Evolutionary conservation across 768 basidiomycete genomes (phyloP), one percentile per base, ranked within the genome.

Genomic region (Coprinopsis cinerea): DNA sequence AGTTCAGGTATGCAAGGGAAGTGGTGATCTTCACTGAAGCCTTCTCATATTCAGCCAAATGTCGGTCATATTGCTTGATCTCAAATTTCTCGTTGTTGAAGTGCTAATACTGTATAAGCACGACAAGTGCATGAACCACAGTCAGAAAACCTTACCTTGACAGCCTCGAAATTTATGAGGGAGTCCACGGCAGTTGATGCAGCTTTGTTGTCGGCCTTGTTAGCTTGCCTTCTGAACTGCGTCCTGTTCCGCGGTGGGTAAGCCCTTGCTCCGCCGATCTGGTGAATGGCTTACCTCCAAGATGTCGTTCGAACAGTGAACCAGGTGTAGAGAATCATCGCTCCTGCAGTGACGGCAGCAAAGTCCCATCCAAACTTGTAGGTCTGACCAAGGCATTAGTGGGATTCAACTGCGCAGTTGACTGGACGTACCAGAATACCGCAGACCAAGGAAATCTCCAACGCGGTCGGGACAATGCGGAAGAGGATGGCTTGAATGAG

Each of bases 291-390:
- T 70, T 44, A 92, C 92, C 94, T 75, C 96, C 96, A 98, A 0
- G 93, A 83, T 1, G 96, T 99, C 1, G 96, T 98, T 42, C 83
- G 80, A 27, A 99, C 83, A 1, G 96, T 99, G 63, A 95, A 99
- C 93, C 93, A 97, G 0, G 92, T 89, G 63, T 99, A 99, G 2
- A 87, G 81, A 2, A 77, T 87, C 75, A 99, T 82, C 0, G 95
- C 90, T 1, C 78, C 65, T 1, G 81, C 75, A 0, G 94, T 97
- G 39, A 98, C 82, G 1, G 88, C 91, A 3, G 96, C 95, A 66
- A 94, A 99, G 63, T 96, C 86, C 86, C 88, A 92, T 7, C 96
- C 96, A 60, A 96, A 99, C 62, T 97, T 95, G 60, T 90, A 98
- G 1, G 92, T 94, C 93, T 96, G 45, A 6, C 17, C 6, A 32